Conservation (phyloP, 2,329 filamentous ascomycete species). For the Trichophyton equinum region DNA sequence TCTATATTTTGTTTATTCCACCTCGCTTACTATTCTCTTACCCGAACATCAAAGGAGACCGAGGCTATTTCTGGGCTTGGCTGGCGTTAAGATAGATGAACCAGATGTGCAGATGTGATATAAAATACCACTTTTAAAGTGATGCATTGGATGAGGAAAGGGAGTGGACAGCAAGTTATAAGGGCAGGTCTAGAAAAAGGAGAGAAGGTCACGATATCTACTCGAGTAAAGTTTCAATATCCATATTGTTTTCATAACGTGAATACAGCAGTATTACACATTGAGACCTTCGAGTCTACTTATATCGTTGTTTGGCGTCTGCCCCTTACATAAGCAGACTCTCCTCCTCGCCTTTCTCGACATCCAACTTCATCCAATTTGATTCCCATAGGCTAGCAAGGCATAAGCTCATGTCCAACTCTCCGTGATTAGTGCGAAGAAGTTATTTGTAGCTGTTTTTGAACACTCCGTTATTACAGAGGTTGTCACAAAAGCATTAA, state of each 20-base stretch:
- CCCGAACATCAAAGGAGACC: neutral
- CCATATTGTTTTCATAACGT: neutral
- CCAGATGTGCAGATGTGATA: neutral
- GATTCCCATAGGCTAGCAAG: no score
- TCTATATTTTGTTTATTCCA: neutral
- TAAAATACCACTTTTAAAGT: neutral
- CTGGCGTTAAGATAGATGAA: slow-evolving; percentile 2
- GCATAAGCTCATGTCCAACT: no score
- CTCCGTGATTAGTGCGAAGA: no score
- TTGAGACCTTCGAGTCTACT: neutral
- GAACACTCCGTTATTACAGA: no score
- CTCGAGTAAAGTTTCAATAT: neutral
- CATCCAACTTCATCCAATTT: no score
- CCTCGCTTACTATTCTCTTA: neutral
- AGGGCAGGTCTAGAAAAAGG: neutral
- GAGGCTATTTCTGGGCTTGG: neutral
- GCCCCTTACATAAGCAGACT: no score
- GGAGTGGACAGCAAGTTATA: neutral
- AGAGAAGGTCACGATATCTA: neutral
- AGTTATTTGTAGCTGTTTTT: no score
- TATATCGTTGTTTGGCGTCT: no score
- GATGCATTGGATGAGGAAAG: neutral
- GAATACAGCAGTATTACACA: neutral
- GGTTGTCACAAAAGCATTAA: no score
- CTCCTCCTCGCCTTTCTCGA: no score